Base-by-base conservation (phyloP, 2,329 filamentous ascomycete species). In the Aspergillus japonicus region DNA sequence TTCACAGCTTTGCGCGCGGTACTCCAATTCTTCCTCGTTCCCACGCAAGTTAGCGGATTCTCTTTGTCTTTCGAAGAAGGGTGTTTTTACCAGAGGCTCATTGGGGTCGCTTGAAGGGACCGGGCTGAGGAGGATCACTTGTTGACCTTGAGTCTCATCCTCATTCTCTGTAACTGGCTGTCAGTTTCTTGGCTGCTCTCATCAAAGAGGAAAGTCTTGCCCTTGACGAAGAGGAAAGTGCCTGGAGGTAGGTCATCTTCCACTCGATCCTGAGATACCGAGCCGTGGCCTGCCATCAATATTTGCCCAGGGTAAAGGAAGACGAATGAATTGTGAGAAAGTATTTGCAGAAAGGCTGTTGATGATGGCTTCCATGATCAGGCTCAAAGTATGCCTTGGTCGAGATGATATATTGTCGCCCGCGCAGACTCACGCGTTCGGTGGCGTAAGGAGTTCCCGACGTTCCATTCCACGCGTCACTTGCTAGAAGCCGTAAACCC, bases 21-120 rank as follows among this genome's bases (percentile, higher is more conserved):
- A 16, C 73, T 72, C 80, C 80, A 82, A 64, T 82, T 82, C 72
- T 77, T 51, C 52, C 2, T 29, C 4, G 5, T 10, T 16, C 42
- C 42, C 33, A 35, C 11, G 11, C 14, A 4, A 16, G 33, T 35
- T 56, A 62, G 31, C 11, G 2, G 3, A 12, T 16, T 4, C 2
- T 2, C 16, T 8, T 12, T 10, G n/a, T 14, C n/a, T 12, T 10
- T 4, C 2, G 5, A 31, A 50, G 16, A 21, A 1, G 11, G 7
- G n/a, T 16, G 14, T 35, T 52, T 52, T 59, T 21, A 74, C 75
- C 61, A 78, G 62, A 5, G 76, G 75, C 59, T 76, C 71, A 51
- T 77, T 78, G 16, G 74, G 74, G 61, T 78, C 69, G 44, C 65
- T 68, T 0, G 73, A 73, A 2, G 77, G 77, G 21, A 73, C 57